A percentile compares a stretch with the other conserved stretches of the same genome.
Conservation (phyloP, 2,329 filamentous ascomycete genomes). For the Zasmidium cellare region DNA sequence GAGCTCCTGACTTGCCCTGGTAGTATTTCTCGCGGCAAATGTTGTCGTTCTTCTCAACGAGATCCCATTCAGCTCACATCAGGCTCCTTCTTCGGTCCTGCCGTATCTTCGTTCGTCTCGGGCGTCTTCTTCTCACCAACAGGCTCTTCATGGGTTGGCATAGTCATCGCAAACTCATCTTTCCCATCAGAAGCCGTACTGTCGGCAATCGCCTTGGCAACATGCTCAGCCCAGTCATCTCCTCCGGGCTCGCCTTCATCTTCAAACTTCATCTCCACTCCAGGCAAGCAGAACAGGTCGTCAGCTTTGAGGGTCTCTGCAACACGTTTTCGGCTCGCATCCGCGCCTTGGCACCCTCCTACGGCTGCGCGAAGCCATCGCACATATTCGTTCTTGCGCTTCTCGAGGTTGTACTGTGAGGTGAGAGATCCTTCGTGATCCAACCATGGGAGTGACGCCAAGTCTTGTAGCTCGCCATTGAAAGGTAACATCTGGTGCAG, state of each 20-base stretch:
- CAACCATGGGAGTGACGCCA: slow-evolving; percentile 59
- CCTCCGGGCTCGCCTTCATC: slow-evolving; percentile 13
- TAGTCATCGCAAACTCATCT: background rate
- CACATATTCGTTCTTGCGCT: slow-evolving; percentile 55
- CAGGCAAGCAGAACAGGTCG: slow-evolving; percentile 66
- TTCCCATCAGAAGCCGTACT: slow-evolving; percentile 2
- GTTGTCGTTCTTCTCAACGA: no score
- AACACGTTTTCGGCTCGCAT: slow-evolving; percentile 33
- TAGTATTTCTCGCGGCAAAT: no score
- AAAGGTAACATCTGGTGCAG: slow-evolving; percentile 51
- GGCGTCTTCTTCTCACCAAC: background rate
- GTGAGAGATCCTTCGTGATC: slow-evolving; percentile 62
- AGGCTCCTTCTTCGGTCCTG: background rate
- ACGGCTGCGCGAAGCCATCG: slow-evolving; percentile 61
- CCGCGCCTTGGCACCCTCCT: slow-evolving; percentile 62
- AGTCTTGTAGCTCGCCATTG: slow-evolving; percentile 47
- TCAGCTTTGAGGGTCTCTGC: slow-evolving; percentile 42
- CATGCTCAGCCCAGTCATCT: slow-evolving; percentile 6
- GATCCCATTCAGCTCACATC: slow-evolving; percentile 1
- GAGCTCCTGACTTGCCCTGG: no score
- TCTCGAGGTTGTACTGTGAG: slow-evolving; percentile 41
- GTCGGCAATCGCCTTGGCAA: slow-evolving; percentile 9
- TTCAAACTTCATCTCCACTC: slow-evolving; percentile 27
- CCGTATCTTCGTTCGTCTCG: background rate
- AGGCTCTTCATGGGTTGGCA: background rate